Evolutionary conservation across 2,329 filamentous ascomycete genomes (phyloP).

Genomic region (Calonectria naviculata): DNA sequence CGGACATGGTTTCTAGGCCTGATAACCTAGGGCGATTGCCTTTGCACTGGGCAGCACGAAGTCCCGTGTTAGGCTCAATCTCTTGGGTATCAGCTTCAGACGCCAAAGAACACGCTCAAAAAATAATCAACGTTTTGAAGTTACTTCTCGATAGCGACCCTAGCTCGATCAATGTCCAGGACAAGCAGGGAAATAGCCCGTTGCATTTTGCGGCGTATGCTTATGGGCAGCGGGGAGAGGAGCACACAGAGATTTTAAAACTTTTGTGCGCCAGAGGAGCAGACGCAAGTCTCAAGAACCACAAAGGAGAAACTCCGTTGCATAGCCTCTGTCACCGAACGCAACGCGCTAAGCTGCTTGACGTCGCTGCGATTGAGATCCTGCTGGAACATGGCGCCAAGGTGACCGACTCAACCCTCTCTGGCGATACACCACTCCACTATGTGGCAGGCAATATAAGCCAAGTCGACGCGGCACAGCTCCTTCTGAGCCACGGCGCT

Average conservation of each 20-base stretch:
- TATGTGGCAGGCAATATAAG: background rate
- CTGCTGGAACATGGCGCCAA: background rate
- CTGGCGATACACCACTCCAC: background rate
- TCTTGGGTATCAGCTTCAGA: too few species aligned
- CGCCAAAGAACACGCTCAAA: background rate
- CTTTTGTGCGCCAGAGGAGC: background rate
- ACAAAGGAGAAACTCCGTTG: background rate
- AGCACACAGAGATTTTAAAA: background rate
- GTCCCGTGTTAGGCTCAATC: background rate
- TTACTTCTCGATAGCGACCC: background rate
- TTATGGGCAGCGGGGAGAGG: background rate
- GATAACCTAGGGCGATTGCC: background rate
- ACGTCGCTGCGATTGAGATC: background rate
- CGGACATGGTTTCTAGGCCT: background rate
- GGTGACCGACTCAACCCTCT: background rate
- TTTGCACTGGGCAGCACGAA: constrained; percentile 1
- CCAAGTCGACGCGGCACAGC: background rate
- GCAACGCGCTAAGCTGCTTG: background rate
- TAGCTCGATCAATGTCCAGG: background rate
- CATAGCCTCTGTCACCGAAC: background rate
- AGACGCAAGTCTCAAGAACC: background rate
- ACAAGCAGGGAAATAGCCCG: background rate
- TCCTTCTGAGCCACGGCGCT: background rate
- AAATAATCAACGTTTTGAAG: background rate
- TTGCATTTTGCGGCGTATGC: background rate